Evolutionary conservation across 2,329 filamentous ascomycete species (phyloP).

Genomic region (Pseudogymnoascus sp.): DNA sequence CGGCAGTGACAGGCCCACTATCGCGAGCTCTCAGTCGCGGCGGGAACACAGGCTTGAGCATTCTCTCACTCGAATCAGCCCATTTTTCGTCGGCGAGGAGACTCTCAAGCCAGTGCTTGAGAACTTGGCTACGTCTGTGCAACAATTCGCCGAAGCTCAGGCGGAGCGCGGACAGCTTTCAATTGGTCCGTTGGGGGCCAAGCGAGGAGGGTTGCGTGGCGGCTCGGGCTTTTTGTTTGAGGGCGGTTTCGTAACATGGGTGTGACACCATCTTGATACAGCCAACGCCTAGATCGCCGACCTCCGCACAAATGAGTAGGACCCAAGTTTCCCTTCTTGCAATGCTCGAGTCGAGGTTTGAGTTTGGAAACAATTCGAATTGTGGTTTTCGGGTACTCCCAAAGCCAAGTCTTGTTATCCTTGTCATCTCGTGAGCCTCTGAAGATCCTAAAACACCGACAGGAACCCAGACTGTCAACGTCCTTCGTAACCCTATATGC

Average conservation of each 20-base stretch:
- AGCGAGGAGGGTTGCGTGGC: background rate
- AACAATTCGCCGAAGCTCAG: background rate
- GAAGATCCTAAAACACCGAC: background rate
- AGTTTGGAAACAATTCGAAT: constrained; percentile 4
- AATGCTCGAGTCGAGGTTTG: background rate
- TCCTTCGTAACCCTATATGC: background rate
- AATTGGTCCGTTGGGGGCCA: background rate
- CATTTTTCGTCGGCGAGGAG: background rate
- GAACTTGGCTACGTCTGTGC: constrained; percentile 6
- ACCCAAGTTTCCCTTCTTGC: background rate
- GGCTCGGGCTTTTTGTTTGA: background rate
- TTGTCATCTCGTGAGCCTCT: background rate
- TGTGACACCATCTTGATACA: constrained; percentile 5
- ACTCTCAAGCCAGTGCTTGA: too few species aligned
- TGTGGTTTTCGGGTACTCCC: background rate
- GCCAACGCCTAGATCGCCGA: background rate
- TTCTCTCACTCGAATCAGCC: constrained; percentile 1
- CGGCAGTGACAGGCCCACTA: background rate
- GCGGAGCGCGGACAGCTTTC: background rate
- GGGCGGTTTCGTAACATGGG: constrained; percentile 5
- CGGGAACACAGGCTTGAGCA: background rate
- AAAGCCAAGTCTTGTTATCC: background rate
- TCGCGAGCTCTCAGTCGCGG: background rate
- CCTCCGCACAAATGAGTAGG: background rate
- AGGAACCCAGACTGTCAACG: background rate